Base-by-base conservation (phyloP, 1,284 basidiomycete species). In the Ustilago shanxiensis region DNA sequence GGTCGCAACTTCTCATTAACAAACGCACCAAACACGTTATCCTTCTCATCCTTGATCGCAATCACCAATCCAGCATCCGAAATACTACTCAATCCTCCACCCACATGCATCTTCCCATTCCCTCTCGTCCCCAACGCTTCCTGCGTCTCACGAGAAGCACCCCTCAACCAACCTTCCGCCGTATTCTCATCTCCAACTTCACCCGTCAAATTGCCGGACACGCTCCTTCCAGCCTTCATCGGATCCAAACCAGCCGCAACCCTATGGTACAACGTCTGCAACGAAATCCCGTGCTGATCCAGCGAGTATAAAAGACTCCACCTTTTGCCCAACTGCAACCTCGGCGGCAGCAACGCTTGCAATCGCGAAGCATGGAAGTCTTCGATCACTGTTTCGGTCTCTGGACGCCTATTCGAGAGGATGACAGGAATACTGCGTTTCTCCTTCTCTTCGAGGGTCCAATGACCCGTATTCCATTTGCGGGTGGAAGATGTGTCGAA, bases 201-300 rank as follows among this genome's bases (percentile, higher is more conserved):
- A n/a, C 60, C 60, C 1, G 37, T 4, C 11, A 56, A 39, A 20
- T 18, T 56, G 10, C 44, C 70, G 10, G 66, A 66, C 0, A 63
- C 67, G 7, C 18, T 13, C 3, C 66, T 54, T 14, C 41, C 52
- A 1, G 24, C 49, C 20, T 58, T 49, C 1, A 52, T 55, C 5
- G 78, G 73, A 52, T 80, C 77, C 31, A 80, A 28, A 0, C 78
- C 80, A 1, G 60, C 33, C 6, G 64, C 63, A 3, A 83, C 82
- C 8, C 71, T 70, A 56, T 82, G 28, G 80, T 85, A 86, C 0
- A 98, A 89, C 0, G 96, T 98, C 44, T 92, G 90, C 11, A 98
- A 88, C 10, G 94, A 95, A 52, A 95, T 95, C 0, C 96, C 96
- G 76, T 98, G 93, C 85, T 98, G 95, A 82, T 99, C 96, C 18